phyloP scores from a whole-genome alignment of 2,329 filamentous ascomycete genomes.

The Hypoxylon sp. region DNA sequence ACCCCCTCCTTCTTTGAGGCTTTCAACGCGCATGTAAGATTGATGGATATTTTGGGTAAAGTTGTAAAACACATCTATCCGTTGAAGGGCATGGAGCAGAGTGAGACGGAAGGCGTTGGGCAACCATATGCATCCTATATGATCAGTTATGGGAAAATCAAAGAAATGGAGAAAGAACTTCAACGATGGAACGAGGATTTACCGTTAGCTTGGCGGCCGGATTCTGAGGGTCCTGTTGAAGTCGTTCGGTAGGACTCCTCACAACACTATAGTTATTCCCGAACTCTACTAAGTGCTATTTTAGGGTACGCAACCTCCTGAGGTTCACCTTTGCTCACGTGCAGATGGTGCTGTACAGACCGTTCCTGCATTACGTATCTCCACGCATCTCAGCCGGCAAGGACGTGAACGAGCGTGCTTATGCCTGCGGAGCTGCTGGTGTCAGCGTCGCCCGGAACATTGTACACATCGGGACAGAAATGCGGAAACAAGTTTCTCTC shows the following conservation, averaged over 20 bases:
- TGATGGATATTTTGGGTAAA: constrained; percentile 75
- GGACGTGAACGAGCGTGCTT: constrained; percentile 80
- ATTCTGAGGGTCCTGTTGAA: constrained; percentile 80
- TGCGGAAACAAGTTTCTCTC: constrained; percentile 80
- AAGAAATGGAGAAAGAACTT: constrained; percentile 75
- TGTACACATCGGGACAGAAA: constrained; percentile 83
- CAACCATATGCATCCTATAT: constrained; percentile 68
- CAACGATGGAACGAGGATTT: constrained; percentile 76
- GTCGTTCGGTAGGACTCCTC: constrained; percentile 75
- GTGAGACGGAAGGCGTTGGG: constrained; percentile 58
- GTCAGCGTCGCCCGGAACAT: constrained; percentile 79
- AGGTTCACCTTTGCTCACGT: constrained; percentile 87
- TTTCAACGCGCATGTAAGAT: constrained; percentile 74
- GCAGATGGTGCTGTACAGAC: constrained; percentile 85
- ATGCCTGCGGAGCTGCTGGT: constrained; percentile 77
- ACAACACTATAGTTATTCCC: background rate
- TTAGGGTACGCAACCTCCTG: constrained; percentile 78
- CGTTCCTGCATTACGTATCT: constrained; percentile 87
- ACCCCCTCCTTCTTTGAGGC: constrained; percentile 73
- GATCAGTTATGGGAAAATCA: constrained; percentile 74
- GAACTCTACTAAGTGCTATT: constrained; percentile 41
- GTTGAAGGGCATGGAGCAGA: constrained; percentile 68
- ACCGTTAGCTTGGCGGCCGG: constrained; percentile 83
- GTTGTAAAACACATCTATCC: constrained; percentile 77
- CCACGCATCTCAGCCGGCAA: constrained; percentile 70